phyloP scores from a whole-genome alignment of 2,329 filamentous ascomycete species.

The Botrytis galanthina region DNA sequence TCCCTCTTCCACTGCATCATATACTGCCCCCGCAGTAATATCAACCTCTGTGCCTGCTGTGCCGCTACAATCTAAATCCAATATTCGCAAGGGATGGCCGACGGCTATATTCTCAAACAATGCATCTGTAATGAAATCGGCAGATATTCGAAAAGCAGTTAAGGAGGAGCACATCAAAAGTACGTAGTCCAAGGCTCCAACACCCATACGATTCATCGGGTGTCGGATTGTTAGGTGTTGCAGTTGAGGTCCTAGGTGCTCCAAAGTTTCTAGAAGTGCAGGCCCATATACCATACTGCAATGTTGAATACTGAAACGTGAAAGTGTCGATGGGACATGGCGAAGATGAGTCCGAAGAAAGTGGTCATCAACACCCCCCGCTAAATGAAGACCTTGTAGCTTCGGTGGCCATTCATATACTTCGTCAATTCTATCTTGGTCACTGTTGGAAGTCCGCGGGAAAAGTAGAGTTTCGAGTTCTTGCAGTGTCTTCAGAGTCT shows the following conservation, averaged over 20 bases:
- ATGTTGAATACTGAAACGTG: conserved; percentile 37
- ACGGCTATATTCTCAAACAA: conserved; percentile 29
- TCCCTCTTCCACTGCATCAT: conserved; percentile 34
- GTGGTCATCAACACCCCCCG: conserved; percentile 36
- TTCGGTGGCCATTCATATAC: conserved; percentile 37
- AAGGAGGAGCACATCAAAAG: conserved; percentile 33
- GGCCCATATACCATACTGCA: conserved; percentile 33
- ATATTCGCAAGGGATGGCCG: conserved; percentile 32
- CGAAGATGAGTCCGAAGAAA: conserved; percentile 33
- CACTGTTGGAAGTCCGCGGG: conserved; percentile 34
- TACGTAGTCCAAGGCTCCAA: conserved; percentile 31
- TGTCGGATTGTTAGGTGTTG: conserved; percentile 38
- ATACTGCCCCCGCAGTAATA: conserved; percentile 30
- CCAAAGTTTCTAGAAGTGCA: conserved; percentile 29
- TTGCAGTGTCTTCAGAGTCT: conserved; percentile 34
- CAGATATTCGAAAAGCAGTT: conserved; percentile 35
- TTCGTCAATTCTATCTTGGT: conserved; percentile 20
- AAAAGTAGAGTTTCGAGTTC: conserved; percentile 37
- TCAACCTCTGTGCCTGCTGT: conserved; percentile 32
- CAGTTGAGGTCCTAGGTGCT: conserved; percentile 32
- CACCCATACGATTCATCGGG: conserved; percentile 35
- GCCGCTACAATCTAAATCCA: conserved; percentile 39
- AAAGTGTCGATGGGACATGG: conserved; percentile 28
- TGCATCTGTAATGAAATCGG: conserved; percentile 36
- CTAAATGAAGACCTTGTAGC: conserved; percentile 36